phyloP scores from a whole-genome alignment of 2,329 filamentous ascomycete genomes.

The Corynespora cassiicola region DNA sequence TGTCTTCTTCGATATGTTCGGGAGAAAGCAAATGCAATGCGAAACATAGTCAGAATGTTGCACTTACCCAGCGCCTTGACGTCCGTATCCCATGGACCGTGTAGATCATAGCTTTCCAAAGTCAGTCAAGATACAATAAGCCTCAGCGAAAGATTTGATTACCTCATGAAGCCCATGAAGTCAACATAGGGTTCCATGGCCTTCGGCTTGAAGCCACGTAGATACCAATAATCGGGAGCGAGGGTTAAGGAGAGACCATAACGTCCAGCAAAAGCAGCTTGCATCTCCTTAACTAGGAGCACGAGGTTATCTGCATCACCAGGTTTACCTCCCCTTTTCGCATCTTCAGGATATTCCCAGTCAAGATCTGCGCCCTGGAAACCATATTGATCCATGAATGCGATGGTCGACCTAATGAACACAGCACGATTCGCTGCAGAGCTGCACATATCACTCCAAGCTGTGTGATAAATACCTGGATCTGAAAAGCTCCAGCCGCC shows the following conservation, averaged over 20 bases:
- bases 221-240: slow-evolving; percentile 33
- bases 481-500: slow-evolving; percentile 54
- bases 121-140: too few relatives aligned
- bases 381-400: slow-evolving; percentile 50
- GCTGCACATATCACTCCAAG: slow-evolving; percentile 36
- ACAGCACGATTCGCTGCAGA: slow-evolving; percentile 23
- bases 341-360: slow-evolving; percentile 47
- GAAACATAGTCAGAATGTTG: too few relatives aligned
- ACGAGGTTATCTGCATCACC: slow-evolving; percentile 41
- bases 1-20: too few relatives aligned
- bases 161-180: slow-evolving; percentile 24
- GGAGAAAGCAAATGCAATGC: too few relatives aligned
- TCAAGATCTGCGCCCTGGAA: slow-evolving; percentile 56
- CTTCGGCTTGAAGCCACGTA: slow-evolving; percentile 33
- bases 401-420: slow-evolving; percentile 48
- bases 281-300: slow-evolving; percentile 24
- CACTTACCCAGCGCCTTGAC: slow-evolving; percentile 25
- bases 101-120: slow-evolving; percentile 17
- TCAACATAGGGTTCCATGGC: slow-evolving; percentile 47
- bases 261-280: slow-evolving; percentile 13
- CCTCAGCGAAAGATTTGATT: too few relatives aligned
- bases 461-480: slow-evolving; percentile 31
- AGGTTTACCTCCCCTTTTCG: slow-evolving; percentile 44
- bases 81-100: slow-evolving; percentile 40
- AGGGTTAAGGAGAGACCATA: slow-evolving; percentile 33